Percentiles rank a stretch among this genome's conserved stretches.
Evolutionary conservation across 1,139 yeast species (phyloP).

Genomic region (Blastobotrys raffinosifermentans): DNA sequence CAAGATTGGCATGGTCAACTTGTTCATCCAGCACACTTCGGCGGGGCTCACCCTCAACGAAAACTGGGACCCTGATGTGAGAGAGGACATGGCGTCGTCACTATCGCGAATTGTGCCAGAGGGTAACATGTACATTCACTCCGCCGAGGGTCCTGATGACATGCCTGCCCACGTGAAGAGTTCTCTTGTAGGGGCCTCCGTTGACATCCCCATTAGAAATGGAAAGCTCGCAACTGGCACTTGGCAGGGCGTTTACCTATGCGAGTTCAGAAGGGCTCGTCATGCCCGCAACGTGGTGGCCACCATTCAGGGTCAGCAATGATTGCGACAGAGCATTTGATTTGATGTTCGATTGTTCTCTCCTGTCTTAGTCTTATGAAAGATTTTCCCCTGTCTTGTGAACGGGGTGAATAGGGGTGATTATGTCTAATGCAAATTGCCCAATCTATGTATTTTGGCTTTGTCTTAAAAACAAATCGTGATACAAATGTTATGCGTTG

Average conservation of each 20-base stretch:
- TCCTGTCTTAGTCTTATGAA: conserved; percentile 10
- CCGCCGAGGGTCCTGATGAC: conserved; percentile 74
- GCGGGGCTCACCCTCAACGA: conserved; percentile 74
- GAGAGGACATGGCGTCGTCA: conserved; percentile 59
- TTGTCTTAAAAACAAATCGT: too few species aligned
- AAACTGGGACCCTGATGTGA: conserved; percentile 74
- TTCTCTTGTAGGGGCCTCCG: conserved; percentile 56
- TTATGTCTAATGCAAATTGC: conserved; percentile 5
- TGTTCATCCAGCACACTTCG: conserved; percentile 73
- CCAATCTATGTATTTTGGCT: conserved; percentile 11
- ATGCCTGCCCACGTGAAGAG: conserved; percentile 78
- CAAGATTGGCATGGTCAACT: conserved; percentile 57
- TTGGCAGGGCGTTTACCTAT: conserved; percentile 77
- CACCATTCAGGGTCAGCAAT: conserved; percentile 58
- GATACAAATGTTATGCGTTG: too few species aligned
- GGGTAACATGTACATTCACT: conserved; percentile 54
- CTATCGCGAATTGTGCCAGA: conserved; percentile 68
- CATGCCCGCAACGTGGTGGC: conserved; percentile 66
- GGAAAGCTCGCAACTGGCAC: conserved; percentile 70
- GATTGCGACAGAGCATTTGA: conserved; percentile 1
- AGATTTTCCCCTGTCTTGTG: conserved; percentile 10
- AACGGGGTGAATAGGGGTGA: conserved; percentile 11
- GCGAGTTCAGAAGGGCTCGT: conserved; percentile 61
- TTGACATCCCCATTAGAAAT: conserved; percentile 61
- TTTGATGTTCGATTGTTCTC: conserved; percentile 2